Evolutionary conservation across 2,329 filamentous ascomycete genomes (phyloP).

Genomic region (Lecanoromycetidae sp.): DNA sequence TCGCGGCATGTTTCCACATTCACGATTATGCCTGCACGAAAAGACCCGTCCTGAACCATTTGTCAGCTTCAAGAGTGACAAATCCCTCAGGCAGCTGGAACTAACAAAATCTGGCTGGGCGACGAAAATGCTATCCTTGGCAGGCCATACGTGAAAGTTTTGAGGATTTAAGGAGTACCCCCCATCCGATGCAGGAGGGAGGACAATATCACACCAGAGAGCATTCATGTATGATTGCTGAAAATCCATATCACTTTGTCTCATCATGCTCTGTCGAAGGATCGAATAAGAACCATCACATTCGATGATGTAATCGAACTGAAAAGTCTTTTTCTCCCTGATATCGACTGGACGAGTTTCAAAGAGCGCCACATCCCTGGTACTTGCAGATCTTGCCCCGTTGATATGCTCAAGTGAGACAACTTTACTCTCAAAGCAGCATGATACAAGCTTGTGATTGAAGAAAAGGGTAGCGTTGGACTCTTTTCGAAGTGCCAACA

Average conservation of each 20-base stretch:
- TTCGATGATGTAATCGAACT: constrained; percentile 83
- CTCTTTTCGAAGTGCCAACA: constrained; percentile 53
- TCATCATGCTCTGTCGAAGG: constrained; percentile 85
- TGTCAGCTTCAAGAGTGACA: background rate
- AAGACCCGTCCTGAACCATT: background rate
- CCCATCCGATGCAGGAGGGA: constrained; percentile 39
- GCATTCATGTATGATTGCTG: constrained; percentile 91
- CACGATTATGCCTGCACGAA: constrained; percentile 1
- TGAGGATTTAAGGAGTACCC: constrained; percentile 56
- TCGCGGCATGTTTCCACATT: background rate
- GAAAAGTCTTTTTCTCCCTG: constrained; percentile 59
- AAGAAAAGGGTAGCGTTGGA: constrained; percentile 87
- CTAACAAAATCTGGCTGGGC: constrained; percentile 33
- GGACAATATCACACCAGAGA: constrained; percentile 89
- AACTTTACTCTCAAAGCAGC: constrained; percentile 53
- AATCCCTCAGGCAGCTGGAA: background rate
- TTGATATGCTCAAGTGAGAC: background rate
- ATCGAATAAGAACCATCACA: constrained; percentile 91
- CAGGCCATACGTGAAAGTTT: constrained; percentile 95
- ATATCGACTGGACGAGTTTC: constrained; percentile 26
- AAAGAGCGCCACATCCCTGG: too few species aligned
- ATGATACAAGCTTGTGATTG: constrained; percentile 81
- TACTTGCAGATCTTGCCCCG: too few species aligned
- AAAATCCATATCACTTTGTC: constrained; percentile 80
- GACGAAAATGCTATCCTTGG: constrained; percentile 92